phyloP scores from a whole-genome alignment of 768 basidiomycete genomes.

The Macrolepiota fuliginosa region DNA sequence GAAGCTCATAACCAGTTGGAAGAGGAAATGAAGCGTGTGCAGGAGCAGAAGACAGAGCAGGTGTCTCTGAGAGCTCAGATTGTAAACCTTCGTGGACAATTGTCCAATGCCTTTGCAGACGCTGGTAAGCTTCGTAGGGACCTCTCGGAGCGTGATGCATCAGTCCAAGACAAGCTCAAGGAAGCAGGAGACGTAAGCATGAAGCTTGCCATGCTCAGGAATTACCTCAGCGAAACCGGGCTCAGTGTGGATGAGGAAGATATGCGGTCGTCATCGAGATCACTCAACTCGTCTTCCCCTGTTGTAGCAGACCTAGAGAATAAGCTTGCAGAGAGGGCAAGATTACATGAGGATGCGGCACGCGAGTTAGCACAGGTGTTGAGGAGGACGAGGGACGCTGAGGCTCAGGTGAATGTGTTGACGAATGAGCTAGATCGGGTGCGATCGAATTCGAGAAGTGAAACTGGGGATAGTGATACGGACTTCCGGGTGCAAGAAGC shows the following conservation, averaged over 20 bases:
- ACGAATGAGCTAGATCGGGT: slow-evolving; percentile 65
- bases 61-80: slow-evolving; percentile 70
- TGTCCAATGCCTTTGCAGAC: slow-evolving; percentile 67
- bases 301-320: slow-evolving; percentile 72
- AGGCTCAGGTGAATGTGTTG: slow-evolving; percentile 63
- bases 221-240: slow-evolving; percentile 86
- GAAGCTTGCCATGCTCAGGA: slow-evolving; percentile 77
- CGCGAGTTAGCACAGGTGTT: slow-evolving; percentile 67
- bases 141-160: slow-evolving; percentile 59
- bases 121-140: slow-evolving; percentile 70
- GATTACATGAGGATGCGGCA: slow-evolving; percentile 71
- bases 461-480: slow-evolving; percentile 21
- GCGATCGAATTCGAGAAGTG: slow-evolving; percentile 35
- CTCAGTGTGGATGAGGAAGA: slow-evolving; percentile 77
- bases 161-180: slow-evolving; percentile 60
- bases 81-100: slow-evolving; percentile 68
- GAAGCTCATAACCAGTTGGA: slow-evolving; percentile 61
- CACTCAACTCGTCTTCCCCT: slow-evolving; percentile 37
- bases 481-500: slow-evolving; percentile 52
- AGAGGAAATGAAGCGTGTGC: slow-evolving; percentile 64
- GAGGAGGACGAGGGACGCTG: slow-evolving; percentile 71
- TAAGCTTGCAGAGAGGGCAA: slow-evolving; percentile 69
- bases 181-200: slow-evolving; percentile 68
- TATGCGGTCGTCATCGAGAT: slow-evolving; percentile 40
- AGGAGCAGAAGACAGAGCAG: slow-evolving; percentile 64